Conservation (phyloP, 805 yeast genomes). For the Hanseniaspora jakobsenii region DNA sequence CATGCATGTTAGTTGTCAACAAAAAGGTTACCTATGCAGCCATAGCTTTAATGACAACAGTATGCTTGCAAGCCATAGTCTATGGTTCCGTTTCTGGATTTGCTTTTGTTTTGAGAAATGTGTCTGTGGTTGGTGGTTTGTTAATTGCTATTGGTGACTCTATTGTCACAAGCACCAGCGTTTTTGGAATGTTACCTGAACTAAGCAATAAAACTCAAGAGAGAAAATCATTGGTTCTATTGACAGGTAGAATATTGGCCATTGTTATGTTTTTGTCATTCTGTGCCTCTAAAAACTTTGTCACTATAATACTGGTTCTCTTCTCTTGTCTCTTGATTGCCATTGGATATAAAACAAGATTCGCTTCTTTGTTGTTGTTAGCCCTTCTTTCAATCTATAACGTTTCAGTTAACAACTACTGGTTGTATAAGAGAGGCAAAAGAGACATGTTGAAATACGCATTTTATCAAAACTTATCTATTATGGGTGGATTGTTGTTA, state of each 20-base stretch:
- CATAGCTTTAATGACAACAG: conserved; percentile 53
- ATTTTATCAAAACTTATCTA: conserved; percentile 85
- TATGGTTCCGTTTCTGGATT: conserved; percentile 79
- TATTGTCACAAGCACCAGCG: conserved; percentile 58
- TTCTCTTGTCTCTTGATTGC: conserved; percentile 69
- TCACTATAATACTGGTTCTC: conserved; percentile 51
- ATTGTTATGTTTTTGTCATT: conserved; percentile 78
- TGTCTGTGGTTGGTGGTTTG: conserved; percentile 86
- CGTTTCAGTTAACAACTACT: conserved; percentile 70
- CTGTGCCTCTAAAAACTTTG: conserved; percentile 62
- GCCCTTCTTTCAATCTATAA: conserved; percentile 65
- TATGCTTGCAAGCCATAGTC: conserved; percentile 70
- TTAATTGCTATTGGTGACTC: conserved; percentile 78
- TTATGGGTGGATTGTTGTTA: conserved; percentile 83
- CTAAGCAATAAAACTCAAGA: conserved; percentile 50
- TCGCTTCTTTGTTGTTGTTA: conserved; percentile 63
- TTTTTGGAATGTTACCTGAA: conserved; percentile 37
- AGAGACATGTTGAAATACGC: conserved; percentile 87
- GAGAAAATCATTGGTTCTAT: conserved; percentile 60
- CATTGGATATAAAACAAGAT: conserved; percentile 85
- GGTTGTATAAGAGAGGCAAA: conserved; percentile 59
- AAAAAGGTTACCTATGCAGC: conserved; percentile 50
- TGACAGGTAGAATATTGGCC: conserved; percentile 80
- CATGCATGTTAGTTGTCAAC: conserved; percentile 50
- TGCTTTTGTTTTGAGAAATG: conserved; percentile 70